Conservation (phyloP, 2,329 filamentous ascomycete species). For the Neofusicoccum umdonicola region DNA sequence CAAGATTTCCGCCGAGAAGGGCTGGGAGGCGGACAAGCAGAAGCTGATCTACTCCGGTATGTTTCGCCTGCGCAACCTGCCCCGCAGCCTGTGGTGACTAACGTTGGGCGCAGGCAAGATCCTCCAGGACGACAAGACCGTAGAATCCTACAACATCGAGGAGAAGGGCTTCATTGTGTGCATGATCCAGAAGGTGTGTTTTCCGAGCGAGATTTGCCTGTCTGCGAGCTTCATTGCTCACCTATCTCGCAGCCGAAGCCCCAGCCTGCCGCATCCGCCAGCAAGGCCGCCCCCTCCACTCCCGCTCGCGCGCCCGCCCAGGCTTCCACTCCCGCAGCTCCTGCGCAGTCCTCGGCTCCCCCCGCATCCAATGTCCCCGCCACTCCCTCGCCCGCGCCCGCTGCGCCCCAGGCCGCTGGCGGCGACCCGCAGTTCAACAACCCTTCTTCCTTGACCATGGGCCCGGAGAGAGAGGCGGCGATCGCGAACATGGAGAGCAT, state of each 20-base stretch:
- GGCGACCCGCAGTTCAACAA: conserved; percentile 57
- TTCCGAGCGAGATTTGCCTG: not conserved
- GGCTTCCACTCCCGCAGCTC: conserved; percentile 59
- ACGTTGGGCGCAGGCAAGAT: conserved; percentile 73
- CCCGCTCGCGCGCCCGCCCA: conserved; percentile 47
- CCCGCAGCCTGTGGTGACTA: conserved; percentile 4
- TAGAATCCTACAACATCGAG: conserved; percentile 96
- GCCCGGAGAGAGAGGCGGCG: conserved; percentile 74
- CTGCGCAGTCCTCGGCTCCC: conserved; percentile 46
- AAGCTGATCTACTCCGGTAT: conserved; percentile 98
- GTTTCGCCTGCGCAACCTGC: not conserved
- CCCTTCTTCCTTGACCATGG: conserved; percentile 81
- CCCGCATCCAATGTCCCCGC: conserved; percentile 49
- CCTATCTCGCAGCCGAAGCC: conserved; percentile 64
- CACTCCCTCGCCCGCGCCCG: conserved; percentile 50
- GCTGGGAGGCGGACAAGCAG: conserved; percentile 85
- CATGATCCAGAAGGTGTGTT: conserved; percentile 88
- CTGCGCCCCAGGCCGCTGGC: conserved; percentile 42
- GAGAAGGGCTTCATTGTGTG: conserved; percentile 99
- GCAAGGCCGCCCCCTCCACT: conserved; percentile 56
- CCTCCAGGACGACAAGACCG: conserved; percentile 93
- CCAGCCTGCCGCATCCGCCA: conserved; percentile 47
- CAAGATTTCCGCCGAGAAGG: conserved; percentile 88
- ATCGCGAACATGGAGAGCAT: conserved; percentile 95
- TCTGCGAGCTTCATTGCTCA: conserved; percentile 22